A percentile compares a stretch with the other conserved stretches of the same genome.
phyloP scores from a whole-genome alignment of 2,329 filamentous ascomycete species.

The Triangularia verruculosa region DNA sequence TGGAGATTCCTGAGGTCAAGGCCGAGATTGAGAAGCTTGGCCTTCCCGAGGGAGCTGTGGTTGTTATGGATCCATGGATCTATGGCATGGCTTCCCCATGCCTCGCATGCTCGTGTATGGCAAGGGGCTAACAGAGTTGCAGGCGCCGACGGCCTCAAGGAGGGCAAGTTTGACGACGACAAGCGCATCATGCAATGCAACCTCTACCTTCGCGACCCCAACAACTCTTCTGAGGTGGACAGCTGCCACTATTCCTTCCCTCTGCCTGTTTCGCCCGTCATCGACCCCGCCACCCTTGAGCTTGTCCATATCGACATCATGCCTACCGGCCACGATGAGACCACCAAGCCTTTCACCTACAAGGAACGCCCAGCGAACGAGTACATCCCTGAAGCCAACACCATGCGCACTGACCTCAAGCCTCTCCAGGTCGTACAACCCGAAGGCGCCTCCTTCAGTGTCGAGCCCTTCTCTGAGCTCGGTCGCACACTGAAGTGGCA shows the following conservation, averaged over 20 bases:
- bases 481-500: constrained; percentile 33
- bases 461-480: constrained; percentile 29
- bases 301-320: constrained; percentile 67
- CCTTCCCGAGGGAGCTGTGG: constrained; percentile 56
- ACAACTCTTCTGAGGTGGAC: constrained; percentile 57
- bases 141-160: constrained; percentile 51
- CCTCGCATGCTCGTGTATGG: neutral
- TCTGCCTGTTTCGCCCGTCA: constrained; percentile 63
- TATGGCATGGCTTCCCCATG: constrained; percentile 44
- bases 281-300: constrained; percentile 60
- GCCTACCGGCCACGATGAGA: constrained; percentile 63
- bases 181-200: constrained; percentile 60
- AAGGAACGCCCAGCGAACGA: constrained; percentile 57
- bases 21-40: constrained; percentile 60
- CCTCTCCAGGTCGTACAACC: constrained; percentile 62
- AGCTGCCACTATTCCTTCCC: constrained; percentile 68
- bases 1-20: constrained; percentile 55
- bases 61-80: constrained; percentile 64
- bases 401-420: constrained; percentile 58
- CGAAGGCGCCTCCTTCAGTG: constrained; percentile 57
- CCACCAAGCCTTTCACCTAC: constrained; percentile 53
- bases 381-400: constrained; percentile 62
- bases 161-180: constrained; percentile 42
- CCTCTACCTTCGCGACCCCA: constrained; percentile 62
- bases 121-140: neutral